Evolutionary conservation across 2,329 filamentous ascomycete species (phyloP).

Genomic region (Colletotrichum sp.): DNA sequence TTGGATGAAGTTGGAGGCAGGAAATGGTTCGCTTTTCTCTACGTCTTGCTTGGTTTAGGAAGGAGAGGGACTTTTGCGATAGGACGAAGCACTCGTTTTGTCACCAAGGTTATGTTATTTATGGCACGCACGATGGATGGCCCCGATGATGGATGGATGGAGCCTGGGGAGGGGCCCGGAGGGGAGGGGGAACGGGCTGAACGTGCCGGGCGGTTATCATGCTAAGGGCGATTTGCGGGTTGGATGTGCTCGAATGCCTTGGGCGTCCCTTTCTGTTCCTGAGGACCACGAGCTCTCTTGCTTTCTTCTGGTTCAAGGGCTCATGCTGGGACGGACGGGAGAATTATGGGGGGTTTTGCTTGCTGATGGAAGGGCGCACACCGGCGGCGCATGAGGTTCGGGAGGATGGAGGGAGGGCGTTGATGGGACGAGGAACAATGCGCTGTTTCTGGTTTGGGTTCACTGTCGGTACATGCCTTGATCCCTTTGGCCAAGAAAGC

Average conservation of each 20-base stretch:
- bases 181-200: constrained; percentile 7
- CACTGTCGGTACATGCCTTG: background rate
- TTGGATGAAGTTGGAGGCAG: background rate
- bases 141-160: background rate
- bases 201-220: constrained; percentile 4
- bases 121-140: background rate
- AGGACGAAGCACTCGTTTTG: background rate
- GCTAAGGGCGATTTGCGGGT: background rate
- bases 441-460: constrained; percentile 20
- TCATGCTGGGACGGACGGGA: background rate
- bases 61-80: background rate
- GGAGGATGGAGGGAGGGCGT: background rate
- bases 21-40: background rate
- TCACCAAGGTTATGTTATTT: background rate
- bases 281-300: background rate
- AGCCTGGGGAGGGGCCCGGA: background rate
- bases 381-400: constrained; percentile 12
- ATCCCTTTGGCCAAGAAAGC: constrained; percentile 1
- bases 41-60: background rate
- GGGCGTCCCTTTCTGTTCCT: background rate
- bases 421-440: constrained; percentile 21
- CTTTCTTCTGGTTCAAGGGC: background rate
- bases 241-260: background rate
- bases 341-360: background rate
- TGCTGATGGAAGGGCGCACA: background rate